A percentile compares a stretch with the other conserved stretches of the same genome.
These are phyloP conservation scores for Salvia sclarea DNA, from an alignment of 305 asterid species.

Conservation along the genomic window DNA sequence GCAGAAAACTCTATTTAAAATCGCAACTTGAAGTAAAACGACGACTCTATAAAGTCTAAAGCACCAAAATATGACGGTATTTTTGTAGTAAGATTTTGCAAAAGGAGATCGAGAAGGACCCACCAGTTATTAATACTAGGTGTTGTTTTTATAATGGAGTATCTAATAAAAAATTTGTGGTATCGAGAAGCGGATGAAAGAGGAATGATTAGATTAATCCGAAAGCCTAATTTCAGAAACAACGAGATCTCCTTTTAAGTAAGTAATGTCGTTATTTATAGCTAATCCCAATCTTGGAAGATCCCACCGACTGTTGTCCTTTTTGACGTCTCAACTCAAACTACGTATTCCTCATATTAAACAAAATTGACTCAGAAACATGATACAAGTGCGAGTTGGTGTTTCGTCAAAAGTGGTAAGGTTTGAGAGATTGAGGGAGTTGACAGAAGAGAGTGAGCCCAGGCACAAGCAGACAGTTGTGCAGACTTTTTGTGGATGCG, in stretches of 20 bases:
- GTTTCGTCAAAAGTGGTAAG: neutral
- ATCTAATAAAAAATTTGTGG: slow-evolving; percentile 7
- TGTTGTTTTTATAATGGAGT: too few relatives aligned
- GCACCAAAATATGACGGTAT: too few relatives aligned
- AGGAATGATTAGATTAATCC: slow-evolving; percentile 27
- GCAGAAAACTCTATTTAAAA: too few relatives aligned
- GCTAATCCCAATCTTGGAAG: slow-evolving; percentile 4
- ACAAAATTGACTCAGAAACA: neutral
- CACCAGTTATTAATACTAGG: too few relatives aligned
- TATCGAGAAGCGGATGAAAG: slow-evolving; percentile 25
- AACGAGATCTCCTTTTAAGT: neutral
- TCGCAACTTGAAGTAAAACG: too few relatives aligned
- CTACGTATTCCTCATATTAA: too few relatives aligned
- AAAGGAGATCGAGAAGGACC: too few relatives aligned
- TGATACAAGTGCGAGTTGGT: neutral
- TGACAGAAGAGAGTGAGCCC: slow-evolving; percentile 74
- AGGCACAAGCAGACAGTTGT: slow-evolving; percentile 42
- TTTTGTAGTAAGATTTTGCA: too few relatives aligned
- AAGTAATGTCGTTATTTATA: neutral
- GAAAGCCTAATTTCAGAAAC: slow-evolving; percentile 4
- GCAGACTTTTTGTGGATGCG: slow-evolving; percentile 39
- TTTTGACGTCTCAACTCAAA: neutral
- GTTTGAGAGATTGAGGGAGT: slow-evolving; percentile 27
- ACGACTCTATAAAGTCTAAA: too few relatives aligned
- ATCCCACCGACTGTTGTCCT: slow-evolving; percentile 9